Conservation (phyloP, 129 eudicot species). For the Centaurea solstitialis region DNA sequence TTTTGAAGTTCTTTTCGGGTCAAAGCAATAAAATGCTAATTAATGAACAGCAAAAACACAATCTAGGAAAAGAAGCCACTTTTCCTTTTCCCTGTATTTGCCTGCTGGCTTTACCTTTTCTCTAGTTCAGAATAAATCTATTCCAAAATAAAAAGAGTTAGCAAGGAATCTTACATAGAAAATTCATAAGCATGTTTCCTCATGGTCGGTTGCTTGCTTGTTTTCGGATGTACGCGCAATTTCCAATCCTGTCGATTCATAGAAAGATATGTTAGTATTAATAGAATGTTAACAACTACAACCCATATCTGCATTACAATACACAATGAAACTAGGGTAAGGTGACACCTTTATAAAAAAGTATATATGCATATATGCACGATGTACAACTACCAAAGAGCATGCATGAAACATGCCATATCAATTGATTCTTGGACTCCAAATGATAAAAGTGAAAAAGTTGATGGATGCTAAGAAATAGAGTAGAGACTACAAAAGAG, state of each 20-base stretch:
- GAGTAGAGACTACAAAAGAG: constrained; percentile 43
- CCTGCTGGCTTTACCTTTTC: constrained; percentile 14
- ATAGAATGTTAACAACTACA: background rate
- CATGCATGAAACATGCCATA: constrained; percentile 9
- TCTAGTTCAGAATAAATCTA: constrained; percentile 22
- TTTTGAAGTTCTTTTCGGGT: constrained; percentile 27
- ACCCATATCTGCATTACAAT: background rate
- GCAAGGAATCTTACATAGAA: constrained; percentile 22
- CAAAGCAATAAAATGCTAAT: constrained; percentile 4
- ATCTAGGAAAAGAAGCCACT: constrained; percentile 14
- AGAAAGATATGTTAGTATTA: background rate
- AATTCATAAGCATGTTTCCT: constrained; percentile 9
- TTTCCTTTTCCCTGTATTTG: constrained; percentile 27
- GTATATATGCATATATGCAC: constrained; percentile 21
- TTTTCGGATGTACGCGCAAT: background rate
- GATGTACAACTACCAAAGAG: constrained; percentile 5
- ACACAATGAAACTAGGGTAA: background rate
- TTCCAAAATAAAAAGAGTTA: constrained; percentile 28
- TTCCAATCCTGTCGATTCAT: background rate
- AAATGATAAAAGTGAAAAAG: constrained; percentile 35
- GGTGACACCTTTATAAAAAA: background rate
- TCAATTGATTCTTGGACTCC: constrained; percentile 37
- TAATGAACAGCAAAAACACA: constrained; percentile 11
- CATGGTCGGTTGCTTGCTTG: background rate
- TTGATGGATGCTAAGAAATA: constrained; percentile 3